These are phyloP conservation scores for Solanum tarapatanum DNA, from an alignment of 257 asterid species.

Conservation along the genomic window DNA sequence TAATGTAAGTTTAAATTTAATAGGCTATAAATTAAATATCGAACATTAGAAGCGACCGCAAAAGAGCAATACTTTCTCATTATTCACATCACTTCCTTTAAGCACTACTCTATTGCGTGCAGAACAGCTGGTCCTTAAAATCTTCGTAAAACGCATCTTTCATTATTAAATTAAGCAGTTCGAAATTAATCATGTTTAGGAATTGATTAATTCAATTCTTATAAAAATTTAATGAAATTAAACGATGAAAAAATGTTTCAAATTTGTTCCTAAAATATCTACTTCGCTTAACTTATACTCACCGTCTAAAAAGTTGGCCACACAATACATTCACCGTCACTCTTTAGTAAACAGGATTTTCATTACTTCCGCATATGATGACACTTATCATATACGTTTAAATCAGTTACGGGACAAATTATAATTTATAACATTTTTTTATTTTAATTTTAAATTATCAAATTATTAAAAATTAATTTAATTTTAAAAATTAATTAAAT, in stretches of 20 bases:
- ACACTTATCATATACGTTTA: not conserved
- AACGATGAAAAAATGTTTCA: not conserved
- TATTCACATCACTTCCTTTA: not conserved
- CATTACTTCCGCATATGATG: not conserved
- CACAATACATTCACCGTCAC: not conserved
- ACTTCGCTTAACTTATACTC: not conserved
- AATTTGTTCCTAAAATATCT: not conserved
- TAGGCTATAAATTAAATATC: accelerated
- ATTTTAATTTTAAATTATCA: no score
- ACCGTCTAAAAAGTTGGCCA: no score
- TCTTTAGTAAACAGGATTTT: not conserved
- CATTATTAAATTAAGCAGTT: not conserved
- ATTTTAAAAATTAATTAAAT: no score
- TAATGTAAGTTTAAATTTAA: accelerated
- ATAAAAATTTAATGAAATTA: not conserved
- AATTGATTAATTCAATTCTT: not conserved
- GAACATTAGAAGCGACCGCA: not conserved
- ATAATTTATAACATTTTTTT: no score
- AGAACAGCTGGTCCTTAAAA: not conserved
- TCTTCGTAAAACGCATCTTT: not conserved
- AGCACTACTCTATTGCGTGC: not conserved
- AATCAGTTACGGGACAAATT: not conserved
- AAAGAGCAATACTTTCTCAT: not conserved
- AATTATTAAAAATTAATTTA: no score
- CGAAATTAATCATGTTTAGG: not conserved